Percentiles rank a stretch among this genome's conserved stretches.
Evolutionary conservation across 495 filamentous ascomycete species (phyloP).

Genomic region (Tricharina praecox): DNA sequence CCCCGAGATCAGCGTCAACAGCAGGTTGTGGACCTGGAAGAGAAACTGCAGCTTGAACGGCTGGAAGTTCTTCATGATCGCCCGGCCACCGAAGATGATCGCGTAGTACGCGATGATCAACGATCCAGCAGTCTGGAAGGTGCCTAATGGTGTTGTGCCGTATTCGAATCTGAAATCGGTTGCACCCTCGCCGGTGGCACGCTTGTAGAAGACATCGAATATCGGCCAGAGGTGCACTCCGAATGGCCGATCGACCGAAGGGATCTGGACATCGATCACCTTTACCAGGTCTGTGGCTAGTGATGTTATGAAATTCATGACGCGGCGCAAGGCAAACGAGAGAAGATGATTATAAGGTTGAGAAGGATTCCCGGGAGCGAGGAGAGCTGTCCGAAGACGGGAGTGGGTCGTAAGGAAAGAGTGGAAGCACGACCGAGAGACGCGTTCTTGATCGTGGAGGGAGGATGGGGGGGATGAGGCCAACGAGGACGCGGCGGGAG

Average conservation of each 20-base stretch:
- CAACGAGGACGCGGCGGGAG: too few relatives aligned
- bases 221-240: slow-evolving; percentile 85
- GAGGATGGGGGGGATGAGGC: too few relatives aligned
- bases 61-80: slow-evolving; percentile 51
- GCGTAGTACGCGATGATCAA: slow-evolving; percentile 55
- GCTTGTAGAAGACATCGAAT: slow-evolving; percentile 69
- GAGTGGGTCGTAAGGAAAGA: too few relatives aligned
- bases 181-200: slow-evolving; percentile 52
- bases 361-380: too few relatives aligned
- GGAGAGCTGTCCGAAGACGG: too few relatives aligned
- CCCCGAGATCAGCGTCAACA: slow-evolving; percentile 53
- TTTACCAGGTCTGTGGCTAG: slow-evolving; percentile 33
- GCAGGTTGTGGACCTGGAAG: slow-evolving; percentile 71
- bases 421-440: too few relatives aligned
- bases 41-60: slow-evolving; percentile 49
- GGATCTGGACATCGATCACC: slow-evolving; percentile 41
- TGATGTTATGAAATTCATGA: slow-evolving; percentile 30
- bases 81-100: slow-evolving; percentile 57
- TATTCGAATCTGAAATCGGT: slow-evolving; percentile 52
- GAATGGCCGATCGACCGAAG: slow-evolving; percentile 80
- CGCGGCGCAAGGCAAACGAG: slow-evolving; percentile 21
- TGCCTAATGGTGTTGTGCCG: slow-evolving; percentile 55
- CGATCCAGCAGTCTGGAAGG: slow-evolving; percentile 44
- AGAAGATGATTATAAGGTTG: slow-evolving; percentile 4
- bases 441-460: too few relatives aligned